These are phyloP conservation scores for Metarhizium album DNA, from an alignment of 2,329 filamentous ascomycete genomes.

Conservation along the genomic window DNA sequence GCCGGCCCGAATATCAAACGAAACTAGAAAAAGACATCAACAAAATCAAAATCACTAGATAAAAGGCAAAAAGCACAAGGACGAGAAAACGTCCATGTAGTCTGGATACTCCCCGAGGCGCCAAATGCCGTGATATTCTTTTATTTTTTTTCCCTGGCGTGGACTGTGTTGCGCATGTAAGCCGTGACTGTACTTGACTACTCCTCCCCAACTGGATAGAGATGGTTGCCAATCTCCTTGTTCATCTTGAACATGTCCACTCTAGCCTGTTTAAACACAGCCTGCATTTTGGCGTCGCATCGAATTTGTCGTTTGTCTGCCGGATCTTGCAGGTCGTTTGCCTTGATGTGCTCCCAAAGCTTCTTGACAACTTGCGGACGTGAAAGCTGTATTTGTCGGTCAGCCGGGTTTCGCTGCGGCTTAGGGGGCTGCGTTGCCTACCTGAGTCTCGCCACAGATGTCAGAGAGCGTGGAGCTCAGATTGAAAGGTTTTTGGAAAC, in stretches of 20 bases:
- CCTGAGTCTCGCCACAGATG: conserved; percentile 58
- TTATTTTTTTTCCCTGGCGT: neutral
- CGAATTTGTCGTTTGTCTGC: conserved; percentile 83
- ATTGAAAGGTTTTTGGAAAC: conserved; percentile 81
- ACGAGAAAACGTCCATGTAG: conserved; percentile 1
- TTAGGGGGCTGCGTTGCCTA: conserved; percentile 24
- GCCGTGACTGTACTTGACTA: conserved; percentile 7
- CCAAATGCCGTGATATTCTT: conserved; percentile 6
- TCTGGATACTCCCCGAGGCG: conserved; percentile 8
- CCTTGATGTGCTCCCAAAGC: conserved; percentile 92
- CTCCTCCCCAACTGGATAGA: conserved; percentile 74
- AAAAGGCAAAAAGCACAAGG: neutral
- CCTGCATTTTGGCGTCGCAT: conserved; percentile 85
- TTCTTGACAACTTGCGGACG: conserved; percentile 93
- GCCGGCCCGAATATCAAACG: conserved; percentile 4
- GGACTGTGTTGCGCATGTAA: neutral
- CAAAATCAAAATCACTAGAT: neutral
- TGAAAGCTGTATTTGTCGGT: conserved; percentile 52
- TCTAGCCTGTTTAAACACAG: conserved; percentile 80
- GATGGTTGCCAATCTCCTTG: conserved; percentile 81
- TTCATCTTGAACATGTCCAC: conserved; percentile 99
- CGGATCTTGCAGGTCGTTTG: conserved; percentile 79
- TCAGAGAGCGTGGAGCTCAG: conserved; percentile 60
- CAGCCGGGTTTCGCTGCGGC: neutral
- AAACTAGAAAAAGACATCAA: neutral